A percentile compares a stretch with the other conserved stretches of the same genome.
These are phyloP conservation scores for Fusarium sp. DNA, from an alignment of 2,329 filamentous ascomycete genomes.

Conservation along the genomic window DNA sequence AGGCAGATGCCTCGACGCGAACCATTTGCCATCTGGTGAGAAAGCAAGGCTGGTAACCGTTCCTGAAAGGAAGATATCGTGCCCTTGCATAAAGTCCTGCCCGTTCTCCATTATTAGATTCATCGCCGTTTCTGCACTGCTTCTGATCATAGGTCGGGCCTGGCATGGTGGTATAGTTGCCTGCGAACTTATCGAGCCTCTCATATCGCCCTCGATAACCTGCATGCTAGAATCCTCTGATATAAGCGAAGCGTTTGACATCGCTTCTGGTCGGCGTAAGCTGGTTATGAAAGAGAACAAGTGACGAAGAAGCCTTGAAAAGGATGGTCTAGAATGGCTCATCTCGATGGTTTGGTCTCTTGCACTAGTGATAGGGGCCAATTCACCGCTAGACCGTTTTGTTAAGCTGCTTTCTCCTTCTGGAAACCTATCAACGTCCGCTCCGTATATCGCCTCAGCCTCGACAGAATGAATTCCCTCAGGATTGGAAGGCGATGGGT, in stretches of 20 bases:
- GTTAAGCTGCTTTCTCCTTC: not conserved
- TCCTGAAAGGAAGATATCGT: not conserved
- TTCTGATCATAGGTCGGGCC: not conserved
- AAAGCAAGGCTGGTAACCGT: not conserved
- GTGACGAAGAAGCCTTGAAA: not conserved
- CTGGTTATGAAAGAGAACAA: not conserved
- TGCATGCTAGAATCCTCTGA: not conserved
- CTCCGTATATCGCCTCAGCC: not conserved
- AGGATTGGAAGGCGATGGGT: not conserved
- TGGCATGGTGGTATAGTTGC: not conserved
- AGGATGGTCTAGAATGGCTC: not conserved
- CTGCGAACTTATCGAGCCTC: not conserved
- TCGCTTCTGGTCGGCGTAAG: not conserved
- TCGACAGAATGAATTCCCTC: not conserved
- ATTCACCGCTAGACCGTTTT: not conserved
- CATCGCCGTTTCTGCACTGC: not conserved
- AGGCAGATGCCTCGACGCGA: not conserved
- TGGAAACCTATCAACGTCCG: not conserved
- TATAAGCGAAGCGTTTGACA: not conserved
- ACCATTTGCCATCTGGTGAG: not conserved
- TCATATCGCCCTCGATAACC: not conserved
- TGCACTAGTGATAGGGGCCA: not conserved
- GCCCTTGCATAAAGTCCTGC: too few relatives aligned
- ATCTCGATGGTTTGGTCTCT: not conserved
- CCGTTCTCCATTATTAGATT: rapidly evolving